Conservation (phyloP, 495 filamentous ascomycete genomes). For the Chaetomium cochliodes region DNA sequence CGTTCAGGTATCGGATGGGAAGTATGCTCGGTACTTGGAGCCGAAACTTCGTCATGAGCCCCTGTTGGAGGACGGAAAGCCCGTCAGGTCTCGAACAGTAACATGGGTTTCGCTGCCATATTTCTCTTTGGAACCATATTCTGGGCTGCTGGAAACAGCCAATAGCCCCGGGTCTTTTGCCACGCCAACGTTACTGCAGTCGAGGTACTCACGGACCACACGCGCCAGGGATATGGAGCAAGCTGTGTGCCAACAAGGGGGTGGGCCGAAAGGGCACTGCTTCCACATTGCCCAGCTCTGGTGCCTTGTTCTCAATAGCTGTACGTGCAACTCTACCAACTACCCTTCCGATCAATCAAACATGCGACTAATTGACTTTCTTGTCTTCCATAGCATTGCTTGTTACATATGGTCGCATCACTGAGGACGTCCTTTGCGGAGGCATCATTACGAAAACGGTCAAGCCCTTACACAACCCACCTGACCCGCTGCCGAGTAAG, state of each 20-base stretch:
- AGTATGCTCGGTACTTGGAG: constrained; percentile 33
- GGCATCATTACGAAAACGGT: constrained; percentile 20
- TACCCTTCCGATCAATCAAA: not conserved
- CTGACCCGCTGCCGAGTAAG: constrained; percentile 1
- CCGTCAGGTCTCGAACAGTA: constrained; percentile 23
- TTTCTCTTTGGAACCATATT: constrained; percentile 42
- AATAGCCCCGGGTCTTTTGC: constrained; percentile 34
- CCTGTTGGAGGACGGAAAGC: constrained; percentile 28
- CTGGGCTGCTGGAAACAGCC: constrained; percentile 25
- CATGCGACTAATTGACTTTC: not conserved
- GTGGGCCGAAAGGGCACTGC: constrained; percentile 30
- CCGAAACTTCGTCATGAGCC: constrained; percentile 32
- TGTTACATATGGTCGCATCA: constrained; percentile 33
- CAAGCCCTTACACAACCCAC: not conserved
- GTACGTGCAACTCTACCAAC: constrained; percentile 22
- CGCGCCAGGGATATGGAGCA: constrained; percentile 43
- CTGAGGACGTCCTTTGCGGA: constrained; percentile 20
- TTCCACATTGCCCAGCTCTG: constrained; percentile 45
- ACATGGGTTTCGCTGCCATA: constrained; percentile 43
- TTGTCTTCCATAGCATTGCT: constrained; percentile 26
- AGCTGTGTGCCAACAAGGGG: constrained; percentile 36
- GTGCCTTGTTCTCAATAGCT: constrained; percentile 40
- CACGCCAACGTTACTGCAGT: constrained; percentile 39
- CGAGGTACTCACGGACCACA: constrained; percentile 32
- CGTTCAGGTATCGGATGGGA: constrained; percentile 30